Conservation (phyloP, 2,329 filamentous ascomycete genomes). For the Sclerotinia trifoliorum region DNA sequence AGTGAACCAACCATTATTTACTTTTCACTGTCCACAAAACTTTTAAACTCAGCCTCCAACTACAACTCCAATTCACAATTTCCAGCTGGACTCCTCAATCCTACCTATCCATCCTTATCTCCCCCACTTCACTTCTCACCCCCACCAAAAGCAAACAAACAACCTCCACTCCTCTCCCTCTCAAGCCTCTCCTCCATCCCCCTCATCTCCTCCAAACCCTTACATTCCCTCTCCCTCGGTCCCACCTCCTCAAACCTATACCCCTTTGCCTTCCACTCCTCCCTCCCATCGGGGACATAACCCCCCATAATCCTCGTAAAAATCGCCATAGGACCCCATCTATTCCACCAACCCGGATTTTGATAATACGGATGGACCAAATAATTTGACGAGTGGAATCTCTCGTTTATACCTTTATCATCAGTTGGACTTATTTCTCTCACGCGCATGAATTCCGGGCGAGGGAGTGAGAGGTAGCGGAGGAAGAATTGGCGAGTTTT, state of each 20-base stretch:
- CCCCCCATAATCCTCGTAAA: conserved; percentile 47
- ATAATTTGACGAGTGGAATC: conserved; percentile 52
- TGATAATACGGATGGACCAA: conserved; percentile 66
- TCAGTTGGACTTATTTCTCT: conserved; percentile 44
- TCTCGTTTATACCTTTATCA: conserved; percentile 51
- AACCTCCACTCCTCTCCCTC: conserved; percentile 44
- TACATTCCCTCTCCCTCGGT: conserved; percentile 52
- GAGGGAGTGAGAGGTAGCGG: conserved; percentile 60
- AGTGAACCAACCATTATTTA: too few species aligned
- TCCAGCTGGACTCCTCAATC: neutral
- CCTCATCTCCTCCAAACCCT: conserved; percentile 51
- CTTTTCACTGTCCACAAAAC: too few species aligned
- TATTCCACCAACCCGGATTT: conserved; percentile 57
- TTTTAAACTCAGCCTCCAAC: too few species aligned
- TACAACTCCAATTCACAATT: too few species aligned
- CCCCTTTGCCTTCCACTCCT: conserved; percentile 48
- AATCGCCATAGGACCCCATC: conserved; percentile 59
- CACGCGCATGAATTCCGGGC: conserved; percentile 44
- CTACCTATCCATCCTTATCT: neutral
- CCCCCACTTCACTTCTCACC: too few species aligned
- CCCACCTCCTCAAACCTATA: conserved; percentile 55
- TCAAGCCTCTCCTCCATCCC: conserved; percentile 43
- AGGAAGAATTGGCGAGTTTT: conserved; percentile 53
- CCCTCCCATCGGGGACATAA: conserved; percentile 46
- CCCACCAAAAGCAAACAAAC: conserved; percentile 45